Evolutionary conservation across 2,329 filamentous ascomycete species (phyloP).

Genomic region (Aspergillus costaricaensis): DNA sequence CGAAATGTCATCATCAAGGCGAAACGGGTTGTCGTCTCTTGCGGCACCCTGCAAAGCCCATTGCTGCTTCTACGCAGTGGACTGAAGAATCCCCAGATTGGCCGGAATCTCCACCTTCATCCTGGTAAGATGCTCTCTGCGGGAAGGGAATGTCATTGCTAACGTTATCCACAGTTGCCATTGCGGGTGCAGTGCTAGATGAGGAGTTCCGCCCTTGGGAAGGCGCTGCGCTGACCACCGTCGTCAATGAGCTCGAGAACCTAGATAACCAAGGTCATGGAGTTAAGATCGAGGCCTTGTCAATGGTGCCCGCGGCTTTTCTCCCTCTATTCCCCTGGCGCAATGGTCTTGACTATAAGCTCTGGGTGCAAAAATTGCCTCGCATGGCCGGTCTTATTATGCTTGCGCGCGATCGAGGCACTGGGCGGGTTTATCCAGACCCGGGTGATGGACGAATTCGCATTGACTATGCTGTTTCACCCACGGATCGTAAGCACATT

Average conservation of each 20-base stretch:
- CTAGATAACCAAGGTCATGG: constrained; percentile 80
- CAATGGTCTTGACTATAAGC: constrained; percentile 70
- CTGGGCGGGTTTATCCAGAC: constrained; percentile 73
- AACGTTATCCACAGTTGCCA: constrained; percentile 31
- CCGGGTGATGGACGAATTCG: constrained; percentile 64
- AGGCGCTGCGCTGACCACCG: constrained; percentile 77
- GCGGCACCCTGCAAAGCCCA: constrained; percentile 75
- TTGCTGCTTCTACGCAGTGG: constrained; percentile 76
- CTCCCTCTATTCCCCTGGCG: constrained; percentile 67
- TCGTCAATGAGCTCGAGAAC: constrained; percentile 77
- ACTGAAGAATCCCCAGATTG: constrained; percentile 77
- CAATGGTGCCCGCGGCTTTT: constrained; percentile 71
- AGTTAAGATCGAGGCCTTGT: constrained; percentile 73
- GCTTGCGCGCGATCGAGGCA: constrained; percentile 73
- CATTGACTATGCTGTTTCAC: constrained; percentile 70
- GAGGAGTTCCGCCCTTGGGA: constrained; percentile 72
- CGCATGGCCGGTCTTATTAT: constrained; percentile 73
- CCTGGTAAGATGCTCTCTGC: constrained; percentile 59
- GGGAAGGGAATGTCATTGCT: neutral
- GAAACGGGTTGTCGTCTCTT: constrained; percentile 76
- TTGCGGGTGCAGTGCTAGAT: constrained; percentile 62
- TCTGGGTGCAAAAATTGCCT: constrained; percentile 66
- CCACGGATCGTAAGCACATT: constrained; percentile 71
- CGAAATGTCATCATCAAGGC: constrained; percentile 72
- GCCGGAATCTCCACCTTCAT: constrained; percentile 78